These are phyloP conservation scores for Trichoderma brevicompactum DNA, from an alignment of 2,329 filamentous ascomycete species.

Conservation along the genomic window DNA sequence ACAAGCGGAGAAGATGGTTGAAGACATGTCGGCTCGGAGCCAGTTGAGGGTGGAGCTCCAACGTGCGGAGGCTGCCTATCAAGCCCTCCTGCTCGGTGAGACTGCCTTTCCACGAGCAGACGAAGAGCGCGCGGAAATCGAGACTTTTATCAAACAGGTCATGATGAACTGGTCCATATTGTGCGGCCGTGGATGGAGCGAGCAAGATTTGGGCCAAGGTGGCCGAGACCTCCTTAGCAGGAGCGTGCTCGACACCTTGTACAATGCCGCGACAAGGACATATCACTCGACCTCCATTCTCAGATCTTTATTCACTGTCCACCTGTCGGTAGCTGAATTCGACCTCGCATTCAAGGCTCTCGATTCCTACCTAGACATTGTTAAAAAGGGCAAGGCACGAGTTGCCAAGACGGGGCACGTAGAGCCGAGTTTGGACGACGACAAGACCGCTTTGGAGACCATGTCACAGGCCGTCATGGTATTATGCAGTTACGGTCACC, in stretches of 20 bases:
- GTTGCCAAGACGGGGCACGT: constrained; percentile 75
- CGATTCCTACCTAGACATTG: constrained; percentile 87
- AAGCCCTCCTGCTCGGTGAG: constrained; percentile 75
- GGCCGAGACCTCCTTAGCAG: constrained; percentile 76
- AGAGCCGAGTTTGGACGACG: constrained; percentile 75
- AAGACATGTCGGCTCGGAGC: constrained; percentile 59
- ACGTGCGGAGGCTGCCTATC: constrained; percentile 77
- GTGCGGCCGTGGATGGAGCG: constrained; percentile 78
- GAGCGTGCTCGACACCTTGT: constrained; percentile 83
- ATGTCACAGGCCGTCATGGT: constrained; percentile 79
- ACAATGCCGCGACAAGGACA: constrained; percentile 87
- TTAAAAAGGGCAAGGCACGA: constrained; percentile 81
- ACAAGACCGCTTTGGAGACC: constrained; percentile 76
- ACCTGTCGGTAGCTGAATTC: constrained; percentile 87
- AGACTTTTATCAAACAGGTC: constrained; percentile 77
- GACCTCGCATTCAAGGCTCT: constrained; percentile 89
- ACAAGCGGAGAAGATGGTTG: constrained; percentile 46
- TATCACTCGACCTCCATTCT: constrained; percentile 93
- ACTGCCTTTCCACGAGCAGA: constrained; percentile 84
- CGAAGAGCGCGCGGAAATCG: constrained; percentile 76
- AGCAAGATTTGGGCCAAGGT: constrained; percentile 79
- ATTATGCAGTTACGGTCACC: constrained; percentile 79
- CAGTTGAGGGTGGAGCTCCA: constrained; percentile 79
- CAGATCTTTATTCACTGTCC: constrained; percentile 83
- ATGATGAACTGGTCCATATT: constrained; percentile 85